These are phyloP conservation scores for Leccinum broughii DNA, from an alignment of 768 basidiomycete species.

Conservation along the genomic window DNA sequence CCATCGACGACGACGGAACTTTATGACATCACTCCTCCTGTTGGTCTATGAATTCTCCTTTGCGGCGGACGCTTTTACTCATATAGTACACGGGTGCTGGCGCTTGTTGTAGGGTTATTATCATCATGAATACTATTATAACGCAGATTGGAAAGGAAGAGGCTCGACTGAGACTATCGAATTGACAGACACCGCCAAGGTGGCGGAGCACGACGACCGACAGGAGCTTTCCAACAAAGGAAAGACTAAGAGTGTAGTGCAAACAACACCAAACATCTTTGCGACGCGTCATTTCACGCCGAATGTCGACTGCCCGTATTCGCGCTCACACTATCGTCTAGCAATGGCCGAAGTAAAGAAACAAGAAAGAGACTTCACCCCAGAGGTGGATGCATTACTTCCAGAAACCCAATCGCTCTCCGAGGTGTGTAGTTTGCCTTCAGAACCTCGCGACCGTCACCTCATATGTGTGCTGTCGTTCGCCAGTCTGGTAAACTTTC, in stretches of 20 bases:
- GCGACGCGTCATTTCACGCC: constrained; percentile 60
- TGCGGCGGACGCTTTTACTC: constrained; percentile 39
- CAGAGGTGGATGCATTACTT: constrained; percentile 76
- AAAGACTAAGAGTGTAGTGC: constrained; percentile 9
- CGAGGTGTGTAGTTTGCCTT: constrained; percentile 52
- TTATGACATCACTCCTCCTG: constrained; percentile 42
- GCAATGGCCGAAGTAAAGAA: constrained; percentile 81
- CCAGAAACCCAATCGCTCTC: constrained; percentile 66
- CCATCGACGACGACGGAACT: constrained; percentile 30
- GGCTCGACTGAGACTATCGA: constrained; percentile 24
- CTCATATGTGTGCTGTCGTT: neutral
- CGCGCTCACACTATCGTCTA: constrained; percentile 41
- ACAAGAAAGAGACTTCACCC: constrained; percentile 84
- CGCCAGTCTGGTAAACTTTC: too few species aligned
- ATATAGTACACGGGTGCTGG: constrained; percentile 47
- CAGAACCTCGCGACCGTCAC: neutral
- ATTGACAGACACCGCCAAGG: neutral
- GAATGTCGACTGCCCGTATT: constrained; percentile 37
- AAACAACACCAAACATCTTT: constrained; percentile 49
- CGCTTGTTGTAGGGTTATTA: constrained; percentile 46
- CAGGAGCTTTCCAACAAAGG: constrained; percentile 27
- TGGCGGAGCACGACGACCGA: neutral
- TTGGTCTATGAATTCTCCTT: constrained; percentile 50
- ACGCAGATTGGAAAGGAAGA: constrained; percentile 30
- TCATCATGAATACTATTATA: constrained; percentile 40